Evolutionary conservation across 352 stramenopile genomes (phyloP).

Genomic region (Pythium brachiatum): DNA sequence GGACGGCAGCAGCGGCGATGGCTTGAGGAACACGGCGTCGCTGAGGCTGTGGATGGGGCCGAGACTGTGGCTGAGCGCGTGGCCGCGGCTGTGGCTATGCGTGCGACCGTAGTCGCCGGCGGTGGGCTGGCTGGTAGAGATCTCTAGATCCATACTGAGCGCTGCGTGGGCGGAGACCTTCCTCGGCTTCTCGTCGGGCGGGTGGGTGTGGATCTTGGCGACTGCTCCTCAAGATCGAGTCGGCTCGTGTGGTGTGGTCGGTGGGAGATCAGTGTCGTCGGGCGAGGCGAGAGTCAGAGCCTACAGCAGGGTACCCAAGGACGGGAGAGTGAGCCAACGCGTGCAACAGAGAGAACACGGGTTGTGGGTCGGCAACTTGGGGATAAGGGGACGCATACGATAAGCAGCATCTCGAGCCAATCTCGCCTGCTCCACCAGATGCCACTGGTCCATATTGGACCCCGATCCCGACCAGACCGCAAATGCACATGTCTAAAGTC

Average conservation of each 20-base stretch:
- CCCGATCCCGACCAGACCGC: neutral
- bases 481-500: neutral
- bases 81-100: neutral
- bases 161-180: neutral
- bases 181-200: slow-evolving; percentile 3
- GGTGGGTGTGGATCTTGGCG: slow-evolving; percentile 26
- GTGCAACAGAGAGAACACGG: slow-evolving; percentile 6
- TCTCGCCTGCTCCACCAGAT: slow-evolving; percentile 13
- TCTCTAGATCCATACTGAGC: slow-evolving; percentile 32
- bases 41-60: neutral
- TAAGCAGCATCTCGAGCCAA: neutral
- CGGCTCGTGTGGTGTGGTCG: neutral
- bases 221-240: slow-evolving; percentile 28
- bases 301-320: neutral
- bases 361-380: neutral
- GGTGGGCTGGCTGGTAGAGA: slow-evolving; percentile 26
- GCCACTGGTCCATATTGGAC: neutral
- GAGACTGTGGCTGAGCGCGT: neutral
- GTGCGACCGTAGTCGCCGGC: slow-evolving; percentile 6
- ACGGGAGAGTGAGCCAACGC: slow-evolving; percentile 26
- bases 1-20: slow-evolving; percentile 11
- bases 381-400: slow-evolving; percentile 16
- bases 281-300: slow-evolving; percentile 6
- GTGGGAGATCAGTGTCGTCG: neutral
- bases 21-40: slow-evolving; percentile 1